A percentile compares a stretch with the other conserved stretches of the same genome.
phyloP scores from a whole-genome alignment of 805 yeast species.

The Wickerhamomyces pijperi region DNA sequence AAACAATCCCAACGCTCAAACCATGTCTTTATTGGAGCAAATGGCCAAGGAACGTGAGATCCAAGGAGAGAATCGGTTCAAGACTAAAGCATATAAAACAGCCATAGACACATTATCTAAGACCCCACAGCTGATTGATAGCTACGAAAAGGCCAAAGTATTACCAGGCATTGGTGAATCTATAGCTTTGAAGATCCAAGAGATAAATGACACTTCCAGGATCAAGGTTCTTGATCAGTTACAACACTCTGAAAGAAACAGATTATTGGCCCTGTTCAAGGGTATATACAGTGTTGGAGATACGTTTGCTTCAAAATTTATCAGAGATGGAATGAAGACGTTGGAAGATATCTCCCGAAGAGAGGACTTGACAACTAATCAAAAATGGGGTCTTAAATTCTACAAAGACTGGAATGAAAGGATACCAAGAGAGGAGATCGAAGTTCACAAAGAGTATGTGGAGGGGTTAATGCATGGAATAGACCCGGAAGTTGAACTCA shows the following conservation, averaged over 20 bases:
- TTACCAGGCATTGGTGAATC: conserved; percentile 30
- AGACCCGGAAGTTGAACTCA: conserved; percentile 24
- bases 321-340: conserved; percentile 25
- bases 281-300: conserved; percentile 42
- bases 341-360: conserved; percentile 26
- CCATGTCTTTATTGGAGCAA: conserved; percentile 10
- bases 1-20: conserved; percentile 13
- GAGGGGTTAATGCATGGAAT: conserved; percentile 15
- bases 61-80: conserved; percentile 24
- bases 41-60: conserved; percentile 13
- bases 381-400: conserved; percentile 31
- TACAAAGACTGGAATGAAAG: conserved; percentile 33
- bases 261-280: conserved; percentile 22
- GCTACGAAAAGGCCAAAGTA: conserved; percentile 26
- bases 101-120: conserved; percentile 30
- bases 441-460: conserved; percentile 27
- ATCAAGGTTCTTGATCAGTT: conserved; percentile 13
- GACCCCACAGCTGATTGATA: conserved; percentile 18
- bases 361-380: conserved; percentile 19
- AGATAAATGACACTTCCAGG: conserved; percentile 28
- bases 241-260: conserved; percentile 17
- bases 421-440: conserved; percentile 36
- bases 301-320: conserved; percentile 28
- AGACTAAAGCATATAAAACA: conserved; percentile 29
- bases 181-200: conserved; percentile 33